phyloP scores from a whole-genome alignment of 345 rosid genomes.

The Barbarea vulgaris region DNA sequence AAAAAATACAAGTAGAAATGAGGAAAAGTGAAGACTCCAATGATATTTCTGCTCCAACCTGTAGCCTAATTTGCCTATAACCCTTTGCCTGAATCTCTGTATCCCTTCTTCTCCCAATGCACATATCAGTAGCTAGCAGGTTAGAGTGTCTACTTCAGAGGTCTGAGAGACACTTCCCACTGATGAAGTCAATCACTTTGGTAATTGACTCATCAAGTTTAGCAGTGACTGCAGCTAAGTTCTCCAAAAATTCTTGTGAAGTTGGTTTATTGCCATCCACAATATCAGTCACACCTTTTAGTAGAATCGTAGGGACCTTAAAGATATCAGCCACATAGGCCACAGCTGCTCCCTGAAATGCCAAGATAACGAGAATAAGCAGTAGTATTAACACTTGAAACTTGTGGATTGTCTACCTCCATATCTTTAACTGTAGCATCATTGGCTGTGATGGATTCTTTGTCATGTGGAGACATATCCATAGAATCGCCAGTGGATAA shows the following conservation, averaged over 20 bases:
- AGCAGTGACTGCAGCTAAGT: slow-evolving; percentile 67
- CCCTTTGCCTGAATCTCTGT: slow-evolving; percentile 10
- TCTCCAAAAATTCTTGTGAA: slow-evolving; percentile 72
- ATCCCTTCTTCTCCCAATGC: slow-evolving; percentile 1
- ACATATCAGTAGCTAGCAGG: not conserved
- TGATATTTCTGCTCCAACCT: not conserved
- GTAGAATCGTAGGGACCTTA: slow-evolving; percentile 74
- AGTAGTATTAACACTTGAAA: not conserved
- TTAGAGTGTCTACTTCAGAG: slow-evolving; percentile 48
- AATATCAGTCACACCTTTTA: slow-evolving; percentile 87
- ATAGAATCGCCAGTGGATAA: slow-evolving; percentile 96
- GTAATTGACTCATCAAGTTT: slow-evolving; percentile 59
- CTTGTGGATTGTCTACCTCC: slow-evolving; percentile 66
- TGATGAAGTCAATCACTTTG: slow-evolving; percentile 65
- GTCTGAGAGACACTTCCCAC: slow-evolving; percentile 69
- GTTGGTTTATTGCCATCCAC: slow-evolving; percentile 81
- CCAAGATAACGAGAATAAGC: slow-evolving; percentile 7
- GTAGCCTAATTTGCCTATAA: not conserved
- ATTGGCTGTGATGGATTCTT: slow-evolving; percentile 68
- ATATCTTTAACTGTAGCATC: slow-evolving; percentile 89
- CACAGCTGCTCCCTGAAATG: slow-evolving; percentile 81
- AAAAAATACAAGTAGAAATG: slow-evolving; percentile 4
- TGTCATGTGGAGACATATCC: slow-evolving; percentile 79
- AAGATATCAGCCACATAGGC: slow-evolving; percentile 81
- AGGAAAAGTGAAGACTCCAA: not conserved